Percentiles rank a stretch among this genome's conserved stretches.
Evolutionary conservation across 2,329 filamentous ascomycete genomes (phyloP).

Genomic region (Arachnopeziza araneosa): DNA sequence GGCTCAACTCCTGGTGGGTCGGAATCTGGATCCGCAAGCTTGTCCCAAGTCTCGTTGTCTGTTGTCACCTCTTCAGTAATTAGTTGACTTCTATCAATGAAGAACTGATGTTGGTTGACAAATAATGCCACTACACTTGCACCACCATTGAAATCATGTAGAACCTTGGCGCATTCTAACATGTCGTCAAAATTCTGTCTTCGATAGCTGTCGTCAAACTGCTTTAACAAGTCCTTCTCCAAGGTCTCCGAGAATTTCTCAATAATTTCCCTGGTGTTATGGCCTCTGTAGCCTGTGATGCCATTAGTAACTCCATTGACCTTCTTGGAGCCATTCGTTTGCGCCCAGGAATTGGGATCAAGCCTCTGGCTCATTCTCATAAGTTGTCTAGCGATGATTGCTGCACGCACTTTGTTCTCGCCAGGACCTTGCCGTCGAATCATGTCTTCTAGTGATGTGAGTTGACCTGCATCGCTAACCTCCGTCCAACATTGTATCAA

Average conservation of each 20-base stretch:
- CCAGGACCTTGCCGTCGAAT: conserved; percentile 70
- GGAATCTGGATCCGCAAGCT: conserved; percentile 86
- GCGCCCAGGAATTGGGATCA: conserved; percentile 69
- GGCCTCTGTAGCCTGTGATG: conserved; percentile 37
- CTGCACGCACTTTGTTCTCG: conserved; percentile 90
- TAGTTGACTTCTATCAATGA: conserved; percentile 91
- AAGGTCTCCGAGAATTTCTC: conserved; percentile 96
- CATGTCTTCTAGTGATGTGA: conserved; percentile 84
- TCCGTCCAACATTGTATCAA: conserved; percentile 96
- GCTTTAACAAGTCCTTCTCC: conserved; percentile 90
- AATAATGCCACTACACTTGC: conserved; percentile 93
- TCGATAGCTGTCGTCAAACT: conserved; percentile 96
- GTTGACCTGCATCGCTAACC: conserved; percentile 81
- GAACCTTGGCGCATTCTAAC: conserved; percentile 90
- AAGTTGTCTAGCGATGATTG: conserved; percentile 87
- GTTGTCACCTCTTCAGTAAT: conserved; percentile 61
- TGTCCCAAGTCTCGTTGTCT: conserved; percentile 71
- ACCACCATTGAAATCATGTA: conserved; percentile 94
- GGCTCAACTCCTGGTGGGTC: conserved; percentile 89
- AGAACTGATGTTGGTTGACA: conserved; percentile 99
- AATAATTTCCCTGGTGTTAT: conserved; percentile 78
- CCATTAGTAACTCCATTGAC: conserved; percentile 43
- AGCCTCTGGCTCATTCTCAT: conserved; percentile 90
- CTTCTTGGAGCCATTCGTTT: conserved; percentile 49
- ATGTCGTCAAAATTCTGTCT: conserved; percentile 96